Conservation (phyloP, 306 rosid genomes). For the Aeschynomene evenia region DNA sequence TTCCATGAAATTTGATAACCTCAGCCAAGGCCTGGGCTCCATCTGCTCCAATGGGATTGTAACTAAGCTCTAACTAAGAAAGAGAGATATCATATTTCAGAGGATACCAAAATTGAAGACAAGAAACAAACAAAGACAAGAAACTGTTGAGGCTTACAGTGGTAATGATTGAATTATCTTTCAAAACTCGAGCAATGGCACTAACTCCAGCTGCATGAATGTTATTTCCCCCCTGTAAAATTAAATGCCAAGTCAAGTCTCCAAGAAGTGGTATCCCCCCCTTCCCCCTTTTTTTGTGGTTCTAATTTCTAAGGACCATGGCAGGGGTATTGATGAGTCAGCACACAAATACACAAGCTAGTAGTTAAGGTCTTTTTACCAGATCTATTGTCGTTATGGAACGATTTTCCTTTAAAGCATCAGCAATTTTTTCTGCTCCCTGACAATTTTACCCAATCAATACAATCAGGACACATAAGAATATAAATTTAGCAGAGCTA, state of each 20-base stretch:
- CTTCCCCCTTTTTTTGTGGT: not conserved
- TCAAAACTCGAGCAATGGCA: slow-evolving; percentile 71
- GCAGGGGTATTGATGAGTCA: not conserved
- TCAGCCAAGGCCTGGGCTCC: slow-evolving; percentile 91
- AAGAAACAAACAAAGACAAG: slow-evolving; percentile 1
- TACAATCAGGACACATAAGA: not conserved
- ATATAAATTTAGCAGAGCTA: not conserved
- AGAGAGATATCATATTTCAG: slow-evolving; percentile 25
- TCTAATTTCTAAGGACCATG: not conserved
- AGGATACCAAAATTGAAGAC: slow-evolving; percentile 3
- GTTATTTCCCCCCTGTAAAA: slow-evolving; percentile 88
- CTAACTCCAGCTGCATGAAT: slow-evolving; percentile 68
- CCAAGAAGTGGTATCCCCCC: not conserved
- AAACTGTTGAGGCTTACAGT: slow-evolving; percentile 51
- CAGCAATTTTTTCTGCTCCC: slow-evolving; percentile 90
- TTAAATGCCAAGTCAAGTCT: slow-evolving; percentile 31
- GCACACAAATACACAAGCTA: not conserved
- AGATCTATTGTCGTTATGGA: slow-evolving; percentile 71
- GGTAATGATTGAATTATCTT: slow-evolving; percentile 77
- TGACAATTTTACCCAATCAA: slow-evolving; percentile 33
- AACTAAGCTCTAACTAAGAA: slow-evolving; percentile 84
- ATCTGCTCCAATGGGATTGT: slow-evolving; percentile 96
- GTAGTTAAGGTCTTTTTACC: slow-evolving; percentile 50
- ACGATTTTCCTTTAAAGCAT: slow-evolving; percentile 88
- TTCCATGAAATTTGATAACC: slow-evolving; percentile 89